Percentiles rank a stretch among this genome's conserved stretches.
These are phyloP conservation scores for Toxoplasma gondii DNA, from an alignment of 169 alveolate genomes.

Conservation along the genomic window DNA sequence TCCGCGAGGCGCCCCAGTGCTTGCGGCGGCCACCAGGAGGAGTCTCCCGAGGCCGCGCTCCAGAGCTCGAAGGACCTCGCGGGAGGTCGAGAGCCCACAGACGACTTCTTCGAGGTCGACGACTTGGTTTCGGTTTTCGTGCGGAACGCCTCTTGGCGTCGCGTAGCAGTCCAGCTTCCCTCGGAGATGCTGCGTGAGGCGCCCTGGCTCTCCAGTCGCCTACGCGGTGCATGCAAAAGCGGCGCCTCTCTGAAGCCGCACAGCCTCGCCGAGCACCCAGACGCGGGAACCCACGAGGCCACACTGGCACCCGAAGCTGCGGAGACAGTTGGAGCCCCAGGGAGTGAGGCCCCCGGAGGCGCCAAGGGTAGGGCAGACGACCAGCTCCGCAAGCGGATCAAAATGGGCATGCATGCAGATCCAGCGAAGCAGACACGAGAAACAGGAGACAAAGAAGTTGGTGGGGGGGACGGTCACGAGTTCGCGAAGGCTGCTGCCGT, in stretches of 20 bases:
- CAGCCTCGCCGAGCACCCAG: too few species aligned
- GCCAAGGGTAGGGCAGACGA: not conserved
- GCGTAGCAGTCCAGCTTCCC: conserved; percentile 18
- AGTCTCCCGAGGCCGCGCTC: too few species aligned
- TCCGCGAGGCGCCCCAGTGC: not conserved
- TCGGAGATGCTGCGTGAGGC: conserved; percentile 3
- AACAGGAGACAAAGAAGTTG: not conserved
- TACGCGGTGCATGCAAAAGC: not conserved
- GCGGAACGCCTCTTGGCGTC: not conserved
- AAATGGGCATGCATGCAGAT: not conserved
- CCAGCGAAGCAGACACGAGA: not conserved
- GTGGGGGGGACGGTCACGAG: not conserved
- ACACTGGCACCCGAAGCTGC: too few species aligned
- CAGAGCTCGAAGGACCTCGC: not conserved
- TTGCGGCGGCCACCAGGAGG: not conserved
- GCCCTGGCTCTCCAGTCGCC: conserved; percentile 12
- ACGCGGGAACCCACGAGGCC: too few species aligned
- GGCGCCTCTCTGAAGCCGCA: not conserved
- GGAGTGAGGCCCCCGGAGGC: not conserved
- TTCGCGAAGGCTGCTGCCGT: too few species aligned
- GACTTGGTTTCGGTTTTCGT: not conserved
- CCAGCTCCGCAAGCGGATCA: not conserved
- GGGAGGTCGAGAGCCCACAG: not conserved
- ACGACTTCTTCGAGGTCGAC: conserved; percentile 19
- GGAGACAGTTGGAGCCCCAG: not conserved